A percentile compares a stretch with the other conserved stretches of the same genome.
Conservation (phyloP, 352 stramenopile species). For the Phytophthora europaea region DNA sequence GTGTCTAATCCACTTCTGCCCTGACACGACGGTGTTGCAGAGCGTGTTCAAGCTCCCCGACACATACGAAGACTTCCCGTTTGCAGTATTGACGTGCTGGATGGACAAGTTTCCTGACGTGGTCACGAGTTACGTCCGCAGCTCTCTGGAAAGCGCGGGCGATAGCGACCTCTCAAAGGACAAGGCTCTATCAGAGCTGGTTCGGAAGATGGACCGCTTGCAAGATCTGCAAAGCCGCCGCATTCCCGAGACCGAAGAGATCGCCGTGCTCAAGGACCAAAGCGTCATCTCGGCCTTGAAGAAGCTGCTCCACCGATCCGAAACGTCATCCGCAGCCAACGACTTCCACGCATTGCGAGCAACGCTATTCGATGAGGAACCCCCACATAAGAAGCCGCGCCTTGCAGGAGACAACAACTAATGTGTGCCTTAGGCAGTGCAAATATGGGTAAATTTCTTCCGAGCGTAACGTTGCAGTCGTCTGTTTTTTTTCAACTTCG, state of each 20-base stretch:
- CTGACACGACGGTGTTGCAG: conserved; percentile 75
- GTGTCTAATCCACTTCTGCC: conserved; percentile 76
- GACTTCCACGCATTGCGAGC: conserved; percentile 42
- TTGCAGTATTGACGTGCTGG: conserved; percentile 77
- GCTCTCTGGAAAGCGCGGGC: conserved; percentile 47
- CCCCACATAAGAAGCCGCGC: conserved; percentile 68
- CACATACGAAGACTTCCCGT: conserved; percentile 71
- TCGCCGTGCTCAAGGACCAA: conserved; percentile 64
- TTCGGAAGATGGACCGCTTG: conserved; percentile 73
- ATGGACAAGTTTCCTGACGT: conserved; percentile 70
- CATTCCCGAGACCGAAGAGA: conserved; percentile 7
- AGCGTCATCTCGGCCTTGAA: conserved; percentile 45
- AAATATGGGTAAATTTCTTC: conserved; percentile 10
- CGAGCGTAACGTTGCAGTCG: background rate
- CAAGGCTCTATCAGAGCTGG: conserved; percentile 47
- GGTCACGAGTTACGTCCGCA: conserved; percentile 68
- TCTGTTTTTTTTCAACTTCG: background rate
- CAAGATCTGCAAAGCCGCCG: conserved; percentile 50
- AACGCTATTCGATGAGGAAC: conserved; percentile 45
- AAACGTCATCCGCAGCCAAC: conserved; percentile 14
- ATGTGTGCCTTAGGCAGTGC: conserved; percentile 12
- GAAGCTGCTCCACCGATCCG: conserved; percentile 42
- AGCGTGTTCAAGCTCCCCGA: conserved; percentile 79
- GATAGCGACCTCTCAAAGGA: conserved; percentile 50
- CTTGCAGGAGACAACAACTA: conserved; percentile 36